Percentiles rank a stretch among this genome's conserved stretches.
Conservation (phyloP, 164 flowering plant genomes). For the Berberis vulgaris region DNA sequence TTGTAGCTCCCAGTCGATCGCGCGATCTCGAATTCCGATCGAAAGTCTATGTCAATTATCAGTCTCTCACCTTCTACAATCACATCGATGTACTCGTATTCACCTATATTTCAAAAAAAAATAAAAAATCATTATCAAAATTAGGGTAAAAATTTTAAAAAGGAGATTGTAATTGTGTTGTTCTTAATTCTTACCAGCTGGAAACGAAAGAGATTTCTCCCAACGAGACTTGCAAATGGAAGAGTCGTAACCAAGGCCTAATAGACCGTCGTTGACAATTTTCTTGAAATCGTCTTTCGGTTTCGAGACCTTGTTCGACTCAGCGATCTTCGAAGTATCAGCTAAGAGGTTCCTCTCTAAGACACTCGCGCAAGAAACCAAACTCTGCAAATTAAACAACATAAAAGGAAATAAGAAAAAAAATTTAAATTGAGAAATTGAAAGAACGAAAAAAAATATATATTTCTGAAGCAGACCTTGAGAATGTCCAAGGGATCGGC, state of each 20-base stretch:
- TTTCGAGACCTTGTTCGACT: constrained; percentile 48
- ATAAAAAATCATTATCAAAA: constrained; percentile 21
- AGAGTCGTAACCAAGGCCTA: constrained; percentile 59
- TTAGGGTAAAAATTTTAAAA: neutral
- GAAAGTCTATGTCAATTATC: constrained; percentile 74
- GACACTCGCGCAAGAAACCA: constrained; percentile 21
- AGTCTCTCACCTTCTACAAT: constrained; percentile 50
- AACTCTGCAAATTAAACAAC: constrained; percentile 31
- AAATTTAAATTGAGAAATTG: neutral
- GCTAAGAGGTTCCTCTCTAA: constrained; percentile 29
- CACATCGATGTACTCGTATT: constrained; percentile 85
- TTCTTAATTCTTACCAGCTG: constrained; percentile 44
- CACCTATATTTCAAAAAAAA: constrained; percentile 58
- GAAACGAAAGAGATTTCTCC: constrained; percentile 65
- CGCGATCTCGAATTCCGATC: constrained; percentile 89
- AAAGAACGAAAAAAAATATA: neutral
- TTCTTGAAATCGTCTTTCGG: constrained; percentile 42
- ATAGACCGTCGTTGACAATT: constrained; percentile 39
- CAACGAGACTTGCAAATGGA: constrained; percentile 76
- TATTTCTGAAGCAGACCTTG: constrained; percentile 43
- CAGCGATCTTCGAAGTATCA: constrained; percentile 29
- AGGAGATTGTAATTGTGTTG: no score
- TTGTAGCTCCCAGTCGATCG: constrained; percentile 65
- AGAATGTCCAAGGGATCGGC: constrained; percentile 45
- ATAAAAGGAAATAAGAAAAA: constrained; percentile 4